Percentiles rank a stretch among this genome's conserved stretches.
Conservation (phyloP, 768 basidiomycete species). For the Cystofilobasidium macerans region DNA sequence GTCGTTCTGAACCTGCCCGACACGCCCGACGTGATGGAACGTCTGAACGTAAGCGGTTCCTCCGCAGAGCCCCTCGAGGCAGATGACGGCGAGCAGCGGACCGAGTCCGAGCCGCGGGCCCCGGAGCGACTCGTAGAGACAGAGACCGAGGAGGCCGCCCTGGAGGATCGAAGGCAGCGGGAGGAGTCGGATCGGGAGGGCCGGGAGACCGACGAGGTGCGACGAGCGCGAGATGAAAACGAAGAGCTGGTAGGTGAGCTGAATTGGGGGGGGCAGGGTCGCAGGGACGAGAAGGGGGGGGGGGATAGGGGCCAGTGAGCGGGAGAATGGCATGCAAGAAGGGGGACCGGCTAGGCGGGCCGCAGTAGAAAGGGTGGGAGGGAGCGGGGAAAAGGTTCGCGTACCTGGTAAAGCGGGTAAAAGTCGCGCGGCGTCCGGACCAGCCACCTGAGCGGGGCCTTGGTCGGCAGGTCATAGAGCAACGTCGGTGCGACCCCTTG, state of each 20-base stretch:
- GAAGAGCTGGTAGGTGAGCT: slow-evolving; percentile 46
- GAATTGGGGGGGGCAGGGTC: background rate
- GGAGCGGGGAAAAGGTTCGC: too few species aligned
- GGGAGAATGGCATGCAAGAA: slow-evolving; percentile 46
- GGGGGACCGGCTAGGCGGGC: too few species aligned
- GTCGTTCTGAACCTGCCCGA: slow-evolving; percentile 15
- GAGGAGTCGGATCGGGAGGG: slow-evolving; percentile 59
- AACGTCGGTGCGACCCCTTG: slow-evolving; percentile 85
- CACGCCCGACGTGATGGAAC: slow-evolving; percentile 68
- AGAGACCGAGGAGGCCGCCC: slow-evolving; percentile 47
- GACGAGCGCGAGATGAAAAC: slow-evolving; percentile 90
- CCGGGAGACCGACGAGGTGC: slow-evolving; percentile 70
- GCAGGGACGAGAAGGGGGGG: slow-evolving; percentile 40
- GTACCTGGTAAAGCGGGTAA: slow-evolving; percentile 87
- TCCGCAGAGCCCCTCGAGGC: slow-evolving; percentile 82
- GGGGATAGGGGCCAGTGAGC: too few species aligned
- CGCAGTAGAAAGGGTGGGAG: too few species aligned
- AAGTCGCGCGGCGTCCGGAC: slow-evolving; percentile 81
- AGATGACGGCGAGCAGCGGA: slow-evolving; percentile 46
- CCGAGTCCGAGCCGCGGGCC: slow-evolving; percentile 46
- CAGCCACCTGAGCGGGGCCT: slow-evolving; percentile 57
- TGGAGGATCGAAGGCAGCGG: slow-evolving; percentile 68
- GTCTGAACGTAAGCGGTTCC: slow-evolving; percentile 86
- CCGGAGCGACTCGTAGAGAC: slow-evolving; percentile 57
- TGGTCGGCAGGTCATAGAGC: slow-evolving; percentile 68